Evolutionary conservation across 306 rosid genomes (phyloP).

Genomic region (Cucurbita argyrosperma): DNA sequence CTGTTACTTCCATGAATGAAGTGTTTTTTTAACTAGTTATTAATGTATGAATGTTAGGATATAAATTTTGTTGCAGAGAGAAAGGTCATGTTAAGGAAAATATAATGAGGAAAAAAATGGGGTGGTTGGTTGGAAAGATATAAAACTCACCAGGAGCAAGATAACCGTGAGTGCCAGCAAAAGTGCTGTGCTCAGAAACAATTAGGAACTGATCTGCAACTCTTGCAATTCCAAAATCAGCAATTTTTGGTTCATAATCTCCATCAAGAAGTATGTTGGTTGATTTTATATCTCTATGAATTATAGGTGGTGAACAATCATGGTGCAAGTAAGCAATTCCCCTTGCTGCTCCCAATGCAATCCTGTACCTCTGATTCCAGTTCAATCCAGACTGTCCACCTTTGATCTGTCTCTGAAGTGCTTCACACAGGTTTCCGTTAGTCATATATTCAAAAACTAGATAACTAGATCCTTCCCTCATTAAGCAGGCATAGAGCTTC

Average conservation of each 20-base stretch:
- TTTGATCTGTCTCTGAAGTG: constrained; percentile 49
- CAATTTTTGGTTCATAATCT: constrained; percentile 71
- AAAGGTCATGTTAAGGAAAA: neutral
- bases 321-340: constrained; percentile 91
- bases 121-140: neutral
- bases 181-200: constrained; percentile 39
- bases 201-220: constrained; percentile 37
- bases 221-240: constrained; percentile 92
- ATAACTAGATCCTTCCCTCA: constrained; percentile 50
- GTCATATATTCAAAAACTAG: constrained; percentile 84
- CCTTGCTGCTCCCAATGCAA: constrained; percentile 79
- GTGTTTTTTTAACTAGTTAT: too few relatives aligned
- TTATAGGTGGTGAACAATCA: constrained; percentile 68
- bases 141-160: constrained; percentile 83
- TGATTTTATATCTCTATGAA: constrained; percentile 87
- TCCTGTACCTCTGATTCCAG: constrained; percentile 70
- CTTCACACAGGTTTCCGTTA: constrained; percentile 72
- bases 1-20: too few relatives aligned
- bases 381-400: constrained; percentile 38
- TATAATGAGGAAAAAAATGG: neutral
- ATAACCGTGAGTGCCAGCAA: constrained; percentile 91
- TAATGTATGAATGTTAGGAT: neutral
- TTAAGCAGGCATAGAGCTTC: constrained; percentile 81
- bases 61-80: neutral
- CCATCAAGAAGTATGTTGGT: constrained; percentile 78